These are phyloP conservation scores for Metschnikowia borealis DNA, from an alignment of 805 yeast genomes.

Conservation along the genomic window DNA sequence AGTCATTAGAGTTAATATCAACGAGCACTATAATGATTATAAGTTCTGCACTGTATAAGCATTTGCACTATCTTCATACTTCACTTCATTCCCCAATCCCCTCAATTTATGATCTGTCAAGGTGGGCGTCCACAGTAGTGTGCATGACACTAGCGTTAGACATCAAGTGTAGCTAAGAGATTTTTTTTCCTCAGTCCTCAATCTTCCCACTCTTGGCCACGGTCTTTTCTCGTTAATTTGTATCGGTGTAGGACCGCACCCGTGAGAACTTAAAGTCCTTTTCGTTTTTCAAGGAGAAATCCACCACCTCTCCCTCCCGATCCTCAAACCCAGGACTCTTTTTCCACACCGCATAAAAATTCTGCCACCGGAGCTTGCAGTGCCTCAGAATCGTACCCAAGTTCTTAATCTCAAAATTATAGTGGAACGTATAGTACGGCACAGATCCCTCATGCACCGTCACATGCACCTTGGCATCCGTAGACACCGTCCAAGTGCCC, in stretches of 20 bases:
- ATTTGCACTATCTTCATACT: too few relatives aligned
- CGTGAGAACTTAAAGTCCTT: constrained; percentile 74
- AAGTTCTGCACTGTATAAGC: too few relatives aligned
- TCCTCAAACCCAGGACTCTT: constrained; percentile 35
- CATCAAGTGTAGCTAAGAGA: too few relatives aligned
- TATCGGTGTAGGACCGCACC: constrained; percentile 41
- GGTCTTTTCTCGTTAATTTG: constrained; percentile 4
- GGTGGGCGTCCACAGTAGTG: too few relatives aligned
- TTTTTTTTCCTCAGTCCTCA: too few relatives aligned
- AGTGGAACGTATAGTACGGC: constrained; percentile 57
- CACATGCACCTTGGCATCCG: constrained; percentile 49
- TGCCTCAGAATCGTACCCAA: constrained; percentile 58
- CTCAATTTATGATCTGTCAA: too few relatives aligned
- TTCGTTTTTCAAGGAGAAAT: constrained; percentile 63
- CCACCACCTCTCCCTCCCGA: constrained; percentile 45
- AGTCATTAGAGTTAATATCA: too few relatives aligned
- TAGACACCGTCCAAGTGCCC: constrained; percentile 57
- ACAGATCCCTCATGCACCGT: constrained; percentile 55
- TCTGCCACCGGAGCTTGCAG: constrained; percentile 69
- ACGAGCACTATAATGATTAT: too few relatives aligned
- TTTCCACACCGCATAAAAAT: constrained; percentile 54
- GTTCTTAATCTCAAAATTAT: constrained; percentile 54
- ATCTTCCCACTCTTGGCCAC: too few relatives aligned
- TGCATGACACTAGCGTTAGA: too few relatives aligned
- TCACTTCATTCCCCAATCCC: too few relatives aligned